Evolutionary conservation across 495 filamentous ascomycete genomes (phyloP), one percentile per base, ranked within the genome.

Genomic region (Hypoxylon trugodes): DNA sequence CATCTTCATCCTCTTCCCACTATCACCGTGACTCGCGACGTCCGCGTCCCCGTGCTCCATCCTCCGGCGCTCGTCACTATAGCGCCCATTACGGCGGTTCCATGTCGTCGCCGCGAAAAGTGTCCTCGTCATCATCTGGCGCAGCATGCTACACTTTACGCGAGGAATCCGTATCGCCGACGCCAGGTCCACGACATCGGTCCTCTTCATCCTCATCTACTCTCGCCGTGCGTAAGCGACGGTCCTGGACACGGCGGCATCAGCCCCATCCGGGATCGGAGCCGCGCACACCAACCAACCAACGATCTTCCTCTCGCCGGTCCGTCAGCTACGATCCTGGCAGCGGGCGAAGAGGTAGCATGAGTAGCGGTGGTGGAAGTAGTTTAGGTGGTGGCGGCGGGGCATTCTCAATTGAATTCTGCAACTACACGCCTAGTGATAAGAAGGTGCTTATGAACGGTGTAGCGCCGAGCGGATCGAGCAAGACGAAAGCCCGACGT

Each of bases 341-440:
- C 41, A 22, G 35, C 35, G 19, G 21, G 22, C 30, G 33, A 10
- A 24, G 65, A 42, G 45, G 32, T 24, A 48, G 45, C 16, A 33
- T 45, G 21, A n/a, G 21, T 9, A 45, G 42, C 36, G 18, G 57
- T 47, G 26, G 35, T 35, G 64, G 53, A 40, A 26, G 36, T 0
- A 57, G 52, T 15, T 55, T 46, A 2, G 53, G 59, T 6, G 43
- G 72, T 16, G 61, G 70, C 26, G 47, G 69, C 12, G 62, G 65
- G 13, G 53, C 57, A 3, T 77, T 78, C 22, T 77, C 72, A 7
- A 85, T 89, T 35, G 87, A 86, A 1, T 98, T 98, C 68, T 91
- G 96, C 52, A 98, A 98, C 73, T 96, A 88, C 76, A 97, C 93
- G n/a, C 86, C 92, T 0, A 70, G 81, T 10, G 96, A 98, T 73